Conservation (phyloP, 1,139 yeast species). For the Yamadazyma kanchanaburiensis region DNA sequence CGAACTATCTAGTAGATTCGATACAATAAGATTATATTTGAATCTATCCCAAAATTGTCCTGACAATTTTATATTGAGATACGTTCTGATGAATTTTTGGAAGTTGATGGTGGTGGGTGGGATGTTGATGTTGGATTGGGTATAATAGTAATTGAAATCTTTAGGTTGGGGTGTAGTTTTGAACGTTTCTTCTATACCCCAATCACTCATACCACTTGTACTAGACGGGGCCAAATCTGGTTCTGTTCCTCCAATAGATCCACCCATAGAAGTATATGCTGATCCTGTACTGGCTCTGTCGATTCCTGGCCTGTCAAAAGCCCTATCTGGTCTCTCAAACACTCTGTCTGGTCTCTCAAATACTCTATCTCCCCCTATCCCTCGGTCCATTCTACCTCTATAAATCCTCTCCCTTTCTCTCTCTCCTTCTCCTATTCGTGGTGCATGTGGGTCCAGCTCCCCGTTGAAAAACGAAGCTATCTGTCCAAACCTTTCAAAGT, state of each 20-base stretch:
- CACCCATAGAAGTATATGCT: too few species aligned
- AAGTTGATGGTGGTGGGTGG: constrained; percentile 22
- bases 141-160: constrained; percentile 5
- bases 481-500: constrained; percentile 31
- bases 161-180: constrained; percentile 7
- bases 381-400: too few species aligned
- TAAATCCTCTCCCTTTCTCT: too few species aligned
- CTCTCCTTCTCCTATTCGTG: too few species aligned
- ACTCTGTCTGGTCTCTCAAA: too few species aligned
- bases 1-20: constrained; percentile 41
- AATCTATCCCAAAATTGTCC: constrained; percentile 39
- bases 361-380: too few species aligned
- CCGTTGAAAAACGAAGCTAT: constrained; percentile 15
- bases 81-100: constrained; percentile 24
- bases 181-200: constrained; percentile 39
- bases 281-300: too few species aligned
- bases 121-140: constrained; percentile 1
- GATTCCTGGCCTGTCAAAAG: too few species aligned
- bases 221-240: too few species aligned
- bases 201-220: constrained; percentile 40
- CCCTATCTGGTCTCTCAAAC: too few species aligned
- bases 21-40: constrained; percentile 38
- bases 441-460: too few species aligned
- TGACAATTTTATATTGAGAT: constrained; percentile 19
- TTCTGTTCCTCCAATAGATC: too few species aligned